Conservation (phyloP, 148 eudicot species). For the Rhododendron henanense region DNA sequence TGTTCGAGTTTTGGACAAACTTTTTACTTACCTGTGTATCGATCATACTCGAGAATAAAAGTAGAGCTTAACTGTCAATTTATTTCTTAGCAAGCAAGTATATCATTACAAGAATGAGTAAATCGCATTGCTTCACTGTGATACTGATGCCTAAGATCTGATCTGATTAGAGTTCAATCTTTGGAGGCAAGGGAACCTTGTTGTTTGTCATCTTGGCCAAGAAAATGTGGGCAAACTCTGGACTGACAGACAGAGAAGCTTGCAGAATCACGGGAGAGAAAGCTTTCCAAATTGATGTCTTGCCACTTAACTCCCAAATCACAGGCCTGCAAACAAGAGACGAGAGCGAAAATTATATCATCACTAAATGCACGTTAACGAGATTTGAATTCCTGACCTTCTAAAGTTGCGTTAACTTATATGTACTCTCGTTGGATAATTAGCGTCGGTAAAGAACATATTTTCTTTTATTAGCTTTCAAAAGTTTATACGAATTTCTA, state of each 20-base stretch:
- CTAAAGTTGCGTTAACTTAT: background rate
- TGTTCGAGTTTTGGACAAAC: too few relatives aligned
- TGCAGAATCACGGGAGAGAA: conserved; percentile 34
- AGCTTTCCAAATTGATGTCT: conserved; percentile 27
- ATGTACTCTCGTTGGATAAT: too few relatives aligned
- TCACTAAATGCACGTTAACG: too few relatives aligned
- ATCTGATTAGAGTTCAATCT: background rate
- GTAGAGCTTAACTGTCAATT: background rate
- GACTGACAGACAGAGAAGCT: conserved; percentile 25
- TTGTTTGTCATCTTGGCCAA: conserved; percentile 9
- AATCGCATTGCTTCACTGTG: too few relatives aligned
- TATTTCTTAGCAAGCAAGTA: too few relatives aligned
- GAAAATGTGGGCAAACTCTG: conserved; percentile 17
- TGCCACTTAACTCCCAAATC: conserved; percentile 22
- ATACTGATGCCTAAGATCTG: background rate
- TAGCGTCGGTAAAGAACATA: too few relatives aligned
- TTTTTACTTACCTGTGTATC: too few relatives aligned
- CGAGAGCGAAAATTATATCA: background rate
- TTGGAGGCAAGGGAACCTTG: conserved; percentile 12
- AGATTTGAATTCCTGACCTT: background rate
- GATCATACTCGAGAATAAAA: too few relatives aligned
- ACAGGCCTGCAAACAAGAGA: conserved; percentile 27
- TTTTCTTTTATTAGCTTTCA: background rate
- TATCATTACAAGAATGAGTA: background rate
- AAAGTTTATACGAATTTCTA: background rate